Evolutionary conservation across 1,284 basidiomycete species (phyloP).

Genomic region (Pascua guehoae): DNA sequence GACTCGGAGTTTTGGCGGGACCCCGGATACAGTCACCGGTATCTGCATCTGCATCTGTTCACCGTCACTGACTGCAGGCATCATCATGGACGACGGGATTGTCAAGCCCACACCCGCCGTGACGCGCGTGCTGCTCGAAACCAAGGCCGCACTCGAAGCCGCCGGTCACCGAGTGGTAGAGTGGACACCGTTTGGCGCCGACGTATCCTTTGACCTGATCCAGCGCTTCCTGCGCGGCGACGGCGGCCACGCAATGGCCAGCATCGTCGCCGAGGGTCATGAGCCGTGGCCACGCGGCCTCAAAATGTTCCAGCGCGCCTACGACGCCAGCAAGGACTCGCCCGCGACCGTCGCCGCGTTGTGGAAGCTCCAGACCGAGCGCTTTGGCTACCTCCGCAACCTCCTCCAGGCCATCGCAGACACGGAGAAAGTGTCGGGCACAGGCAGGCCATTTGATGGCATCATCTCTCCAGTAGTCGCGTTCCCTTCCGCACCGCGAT

Average conservation of each 20-base stretch:
- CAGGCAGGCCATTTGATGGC: constrained; percentile 16
- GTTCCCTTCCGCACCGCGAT: constrained; percentile 6
- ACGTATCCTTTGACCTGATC: constrained; percentile 1
- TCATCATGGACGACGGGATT: constrained; percentile 55
- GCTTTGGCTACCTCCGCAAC: constrained; percentile 12
- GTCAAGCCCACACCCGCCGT: constrained; percentile 65
- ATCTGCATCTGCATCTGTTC: too few species aligned
- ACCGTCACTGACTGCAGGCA: constrained; percentile 49
- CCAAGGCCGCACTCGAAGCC: constrained; percentile 57
- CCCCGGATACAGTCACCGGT: too few species aligned
- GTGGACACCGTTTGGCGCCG: constrained; percentile 26
- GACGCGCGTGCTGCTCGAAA: constrained; percentile 58
- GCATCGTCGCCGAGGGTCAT: not conserved
- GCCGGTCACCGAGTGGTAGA: constrained; percentile 60
- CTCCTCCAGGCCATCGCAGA: constrained; percentile 8
- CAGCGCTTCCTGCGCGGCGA: constrained; percentile 10
- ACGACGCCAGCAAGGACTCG: constrained; percentile 6
- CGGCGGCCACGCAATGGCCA: constrained; percentile 9
- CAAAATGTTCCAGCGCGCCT: constrained; percentile 1
- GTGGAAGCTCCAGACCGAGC: constrained; percentile 13
- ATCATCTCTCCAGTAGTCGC: constrained; percentile 13
- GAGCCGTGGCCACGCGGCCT: constrained; percentile 20
- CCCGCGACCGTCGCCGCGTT: constrained; percentile 10
- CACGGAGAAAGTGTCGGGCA: constrained; percentile 6
- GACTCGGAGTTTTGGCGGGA: too few species aligned